phyloP scores from a whole-genome alignment of 2,329 filamentous ascomycete species.

The Chaetomiaceae sp. region DNA sequence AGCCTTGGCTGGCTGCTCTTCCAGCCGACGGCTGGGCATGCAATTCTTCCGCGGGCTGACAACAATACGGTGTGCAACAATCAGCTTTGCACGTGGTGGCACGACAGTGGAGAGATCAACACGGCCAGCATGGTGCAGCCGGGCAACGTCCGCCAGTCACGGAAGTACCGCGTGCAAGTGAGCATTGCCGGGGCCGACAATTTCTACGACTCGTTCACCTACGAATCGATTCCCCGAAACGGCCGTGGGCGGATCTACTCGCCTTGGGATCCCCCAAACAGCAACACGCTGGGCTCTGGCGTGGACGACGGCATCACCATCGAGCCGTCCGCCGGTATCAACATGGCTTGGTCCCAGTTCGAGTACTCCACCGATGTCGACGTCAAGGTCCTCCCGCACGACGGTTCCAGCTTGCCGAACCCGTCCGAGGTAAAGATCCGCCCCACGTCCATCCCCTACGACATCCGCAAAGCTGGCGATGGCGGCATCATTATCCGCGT shows the following conservation, averaged over 20 bases:
- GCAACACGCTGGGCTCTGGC: not conserved
- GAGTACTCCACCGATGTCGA: not conserved
- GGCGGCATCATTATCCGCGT: not conserved
- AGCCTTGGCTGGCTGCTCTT: not conserved
- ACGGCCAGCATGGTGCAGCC: not conserved
- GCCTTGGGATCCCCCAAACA: not conserved
- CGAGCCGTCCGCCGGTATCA: not conserved
- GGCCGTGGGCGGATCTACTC: not conserved
- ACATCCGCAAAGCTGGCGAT: not conserved
- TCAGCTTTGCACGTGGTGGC: not conserved
- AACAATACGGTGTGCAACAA: not conserved
- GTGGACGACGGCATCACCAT: slow-evolving; percentile 2
- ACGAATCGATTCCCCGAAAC: slow-evolving; percentile 1
- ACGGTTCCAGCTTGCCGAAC: not conserved
- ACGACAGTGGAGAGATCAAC: not conserved
- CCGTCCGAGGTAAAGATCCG: not conserved
- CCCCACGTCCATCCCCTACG: not conserved
- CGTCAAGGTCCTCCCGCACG: not conserved
- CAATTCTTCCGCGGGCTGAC: not conserved
- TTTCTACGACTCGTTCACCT: not conserved
- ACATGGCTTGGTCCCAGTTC: slow-evolving; percentile 1
- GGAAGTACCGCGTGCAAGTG: not conserved
- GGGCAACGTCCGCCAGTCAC: not conserved
- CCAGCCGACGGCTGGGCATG: not conserved
- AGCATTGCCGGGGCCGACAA: not conserved